Base-by-base conservation (phyloP, 2,329 filamentous ascomycete species). In the Exutisphaerella laricina region DNA sequence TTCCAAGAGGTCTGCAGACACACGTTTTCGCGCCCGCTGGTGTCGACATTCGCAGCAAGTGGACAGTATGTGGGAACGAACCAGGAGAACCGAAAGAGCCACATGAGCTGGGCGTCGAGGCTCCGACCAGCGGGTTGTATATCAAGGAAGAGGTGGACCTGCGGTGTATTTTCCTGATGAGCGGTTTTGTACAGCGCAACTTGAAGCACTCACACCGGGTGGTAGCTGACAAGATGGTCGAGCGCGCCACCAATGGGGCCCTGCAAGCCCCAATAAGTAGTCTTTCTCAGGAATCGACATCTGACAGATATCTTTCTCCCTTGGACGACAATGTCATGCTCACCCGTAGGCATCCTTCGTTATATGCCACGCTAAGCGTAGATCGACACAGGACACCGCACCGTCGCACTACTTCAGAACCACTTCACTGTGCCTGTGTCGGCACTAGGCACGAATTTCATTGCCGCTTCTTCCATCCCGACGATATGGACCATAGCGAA, bases 141-240 rank as follows among this genome's bases (percentile, higher is more conserved):
- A 69, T 94, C 30, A 75, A 84, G n/a, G 88, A 94, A 69, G 88
- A 94, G 53, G 82, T 92, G 36, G 82, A 88, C 50, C 80, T 94
- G 72, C 77, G 77, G 44, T 94, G 87, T 68, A 90, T 88, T 57
- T 69, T 88, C 45, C 70, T 92, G 49, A 77, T 92, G 69, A 74
- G 80, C 0, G 67, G 70, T 5, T 94, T 94, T 58, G 84, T 94
- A 45, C 89, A 85, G 71, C 85, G 80, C 66, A 92, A 85, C 10
- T 73, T 94, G 33, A 85, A 85, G 57, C 85, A 84, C 58, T 78
- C 85, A 0, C 87, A 94, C 57, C 74, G 71, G 7, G 70, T 75
- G 2, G 72, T 94, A 3, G 84, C 90, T 2, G 79, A 83, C 28
- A 60, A 51, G 34, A 46, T 60, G n/a, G 47, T 59, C 4, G 44